Base-by-base conservation (phyloP, 345 rosid genomes). In the Iberis pinnata region DNA sequence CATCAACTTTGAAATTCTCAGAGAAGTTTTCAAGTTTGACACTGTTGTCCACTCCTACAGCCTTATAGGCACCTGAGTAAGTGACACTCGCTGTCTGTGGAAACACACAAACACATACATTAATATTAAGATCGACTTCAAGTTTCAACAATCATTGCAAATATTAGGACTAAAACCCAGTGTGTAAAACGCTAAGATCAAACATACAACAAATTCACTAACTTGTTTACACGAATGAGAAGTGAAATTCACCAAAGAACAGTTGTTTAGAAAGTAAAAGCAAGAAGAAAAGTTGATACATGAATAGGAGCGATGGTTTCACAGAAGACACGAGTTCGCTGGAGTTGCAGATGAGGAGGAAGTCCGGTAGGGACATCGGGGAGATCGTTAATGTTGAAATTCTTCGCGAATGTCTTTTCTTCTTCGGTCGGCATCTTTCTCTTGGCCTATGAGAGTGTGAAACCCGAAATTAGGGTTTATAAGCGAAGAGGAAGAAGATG, bases 51-150 rank as follows among this genome's bases (percentile, higher is more conserved):
- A 82, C 76, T 58, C 83, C 84, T 65, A 78, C 56, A 0, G 88
- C 73, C 1, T 80, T 72, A 70, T 90, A 90, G n/a, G 96, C 96
- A 71, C 95, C 96, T n/a, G 84, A 78, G 63, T 79, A 90, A 8
- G 7, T 48, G 16, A 84, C 35, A 39, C 64, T 74, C 47, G 75
- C 75, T 14, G 96, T 84, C 98, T 90, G 68, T 75, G 56, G 7
- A 53, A 40, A 68, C 45, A 73, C 51, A 68, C 68, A 25, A 39
- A 33, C n/a, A 38, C n/a, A n/a, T n/a, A n/a, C n/a, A 51, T 4
- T n/a, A 22, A 18, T 27, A 43, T 56, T 56, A 24, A 52, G 18
- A 22, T 38, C 35, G 41, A n/a, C n/a, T 27, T 49, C 38, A 22
- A 18, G 35, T 47, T 47, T 46, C 44, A 22, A 15, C 12, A 40